Percentiles rank a stretch among this genome's conserved stretches.
Conservation (phyloP, 805 yeast genomes). For the Metschnikowia aberdeeniae region DNA sequence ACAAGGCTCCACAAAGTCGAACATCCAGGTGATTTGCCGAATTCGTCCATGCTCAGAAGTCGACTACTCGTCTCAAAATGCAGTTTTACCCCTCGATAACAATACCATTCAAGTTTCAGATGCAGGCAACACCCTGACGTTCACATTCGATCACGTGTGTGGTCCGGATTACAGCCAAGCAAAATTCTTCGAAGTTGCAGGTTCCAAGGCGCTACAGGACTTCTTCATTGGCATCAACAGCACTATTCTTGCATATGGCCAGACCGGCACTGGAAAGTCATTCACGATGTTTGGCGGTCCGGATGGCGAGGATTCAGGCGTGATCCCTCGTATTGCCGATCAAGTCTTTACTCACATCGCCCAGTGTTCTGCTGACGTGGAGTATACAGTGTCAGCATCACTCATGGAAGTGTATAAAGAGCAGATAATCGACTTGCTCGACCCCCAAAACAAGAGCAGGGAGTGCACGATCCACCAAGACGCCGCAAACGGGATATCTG, state of each 20-base stretch:
- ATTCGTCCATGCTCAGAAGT: conserved; percentile 54
- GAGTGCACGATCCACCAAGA: conserved; percentile 60
- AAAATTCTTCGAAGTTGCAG: conserved; percentile 56
- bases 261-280: conserved; percentile 74
- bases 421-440: conserved; percentile 63
- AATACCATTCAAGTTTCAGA: conserved; percentile 26
- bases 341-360: conserved; percentile 56
- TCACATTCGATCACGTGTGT: conserved; percentile 67
- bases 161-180: conserved; percentile 47
- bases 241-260: conserved; percentile 75
- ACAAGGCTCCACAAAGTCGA: conserved; percentile 13
- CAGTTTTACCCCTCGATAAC: conserved; percentile 19
- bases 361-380: conserved; percentile 45
- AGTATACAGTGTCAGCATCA: conserved; percentile 64
- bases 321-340: conserved; percentile 69
- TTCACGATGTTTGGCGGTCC: conserved; percentile 68
- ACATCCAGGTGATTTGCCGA: conserved; percentile 67
- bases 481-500: conserved; percentile 59
- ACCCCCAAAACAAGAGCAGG: conserved; percentile 18
- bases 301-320: conserved; percentile 41
- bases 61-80: conserved; percentile 25
- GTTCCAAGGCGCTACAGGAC: conserved; percentile 62
- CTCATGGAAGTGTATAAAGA: conserved; percentile 84
- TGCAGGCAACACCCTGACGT: conserved; percentile 29
- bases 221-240: conserved; percentile 74